Conservation (phyloP, 108 stramenopile genomes). For the Nitzschia sp. region DNA sequence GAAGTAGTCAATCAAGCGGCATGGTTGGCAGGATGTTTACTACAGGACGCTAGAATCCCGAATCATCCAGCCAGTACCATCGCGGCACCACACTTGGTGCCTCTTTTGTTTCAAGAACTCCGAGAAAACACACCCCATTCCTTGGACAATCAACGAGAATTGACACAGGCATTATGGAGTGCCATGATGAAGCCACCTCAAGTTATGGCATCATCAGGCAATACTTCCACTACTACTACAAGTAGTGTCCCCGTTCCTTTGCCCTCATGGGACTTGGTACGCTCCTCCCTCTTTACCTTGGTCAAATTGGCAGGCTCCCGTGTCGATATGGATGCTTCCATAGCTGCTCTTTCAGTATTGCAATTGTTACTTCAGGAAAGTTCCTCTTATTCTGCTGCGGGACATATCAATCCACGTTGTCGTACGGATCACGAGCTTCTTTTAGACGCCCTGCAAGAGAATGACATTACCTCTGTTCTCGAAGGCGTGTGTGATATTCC, state of each 20-base stretch:
- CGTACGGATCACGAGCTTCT: slow-evolving; percentile 3
- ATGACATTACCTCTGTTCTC: slow-evolving; percentile 8
- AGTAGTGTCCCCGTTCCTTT: not conserved
- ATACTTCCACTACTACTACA: not conserved
- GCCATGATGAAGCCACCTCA: slow-evolving; percentile 14
- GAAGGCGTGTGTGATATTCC: slow-evolving; percentile 31
- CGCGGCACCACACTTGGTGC: slow-evolving; percentile 33
- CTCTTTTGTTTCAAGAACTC: slow-evolving; percentile 17
- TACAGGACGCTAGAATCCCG: slow-evolving; percentile 29
- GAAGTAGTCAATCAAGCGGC: slow-evolving; percentile 21
- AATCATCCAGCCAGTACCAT: slow-evolving; percentile 33
- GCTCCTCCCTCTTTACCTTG: slow-evolving; percentile 6
- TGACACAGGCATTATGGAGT: slow-evolving; percentile 27
- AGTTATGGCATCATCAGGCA: not conserved
- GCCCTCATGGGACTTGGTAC: not conserved
- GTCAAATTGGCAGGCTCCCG: slow-evolving; percentile 20
- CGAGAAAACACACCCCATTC: slow-evolving; percentile 5
- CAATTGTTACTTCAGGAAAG: slow-evolving; percentile 3
- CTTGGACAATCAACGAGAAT: slow-evolving; percentile 26
- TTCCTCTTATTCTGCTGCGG: not conserved
- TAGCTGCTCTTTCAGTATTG: slow-evolving; percentile 18
- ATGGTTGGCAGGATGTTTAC: slow-evolving; percentile 39
- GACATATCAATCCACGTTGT: too few species aligned
- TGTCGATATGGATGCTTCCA: slow-evolving; percentile 25
- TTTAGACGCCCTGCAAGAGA: not conserved